Base-by-base conservation (phyloP, 768 basidiomycete species). In the Lyophyllum decastes region DNA sequence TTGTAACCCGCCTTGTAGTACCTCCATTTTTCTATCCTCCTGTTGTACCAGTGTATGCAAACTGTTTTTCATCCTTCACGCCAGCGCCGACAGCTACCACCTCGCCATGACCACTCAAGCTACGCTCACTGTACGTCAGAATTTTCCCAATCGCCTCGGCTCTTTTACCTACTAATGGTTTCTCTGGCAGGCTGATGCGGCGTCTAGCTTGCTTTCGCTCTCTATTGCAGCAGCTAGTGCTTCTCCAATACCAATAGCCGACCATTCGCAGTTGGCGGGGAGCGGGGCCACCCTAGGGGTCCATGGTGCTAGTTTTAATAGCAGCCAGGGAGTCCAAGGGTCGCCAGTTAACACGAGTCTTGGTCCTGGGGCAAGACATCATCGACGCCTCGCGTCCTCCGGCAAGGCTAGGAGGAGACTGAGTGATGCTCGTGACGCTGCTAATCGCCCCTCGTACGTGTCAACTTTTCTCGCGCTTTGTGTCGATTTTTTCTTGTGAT, bases 391-490 rank as follows among this genome's bases (percentile, higher is more conserved):
- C n/a, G 85, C 88, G 17, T 91, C 90, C 0, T 80, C 84, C 11
- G 87, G 89, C 19, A 85, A 89, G 71, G 78, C 82, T 24, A 83
- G 85, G 67, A 80, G 91, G 64, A 77, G 91, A 55, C 69, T 90
- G 61, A 91, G 89, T 70, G 91, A 92, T 70, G 90, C 90, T 24
- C 78, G 88, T 49, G 90, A 92, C 70, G 91, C 91, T 44, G 87
- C 88, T 50, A 78, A 77, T 55, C 79, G 91, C 50, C 88, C 88
- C 52, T 83, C 83, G 89, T 92, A 72, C 78, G 87, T 88, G 48
- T 57, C 49, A 61, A 24, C 54, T 38, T 51, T 52, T 52, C 54
- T 52, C 25, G 19, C 22, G 19, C 26, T 26, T 43, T 60, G 58
- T 55, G 64, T 60, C 52, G n/a, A n/a, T n/a, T n/a, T 40, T 43